Evolutionary conservation across 305 asterid genomes (phyloP).

Genomic region (Fraxinus xanthoxyloides): DNA sequence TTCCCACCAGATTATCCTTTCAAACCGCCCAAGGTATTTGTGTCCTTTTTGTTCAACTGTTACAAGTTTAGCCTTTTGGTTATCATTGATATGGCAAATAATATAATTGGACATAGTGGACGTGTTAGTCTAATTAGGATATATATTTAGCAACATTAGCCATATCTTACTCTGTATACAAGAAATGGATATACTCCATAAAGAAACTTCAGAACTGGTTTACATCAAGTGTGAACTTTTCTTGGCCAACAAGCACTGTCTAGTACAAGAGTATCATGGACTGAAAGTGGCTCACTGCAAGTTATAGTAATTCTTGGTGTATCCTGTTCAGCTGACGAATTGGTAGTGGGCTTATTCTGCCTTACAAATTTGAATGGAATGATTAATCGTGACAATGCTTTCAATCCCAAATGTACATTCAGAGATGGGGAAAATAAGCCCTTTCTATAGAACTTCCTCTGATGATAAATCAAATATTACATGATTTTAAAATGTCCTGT

Average conservation of each 20-base stretch:
- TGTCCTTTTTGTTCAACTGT: not conserved
- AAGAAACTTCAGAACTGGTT: not conserved
- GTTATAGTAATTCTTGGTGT: not conserved
- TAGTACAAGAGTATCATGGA: not conserved
- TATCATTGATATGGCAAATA: not conserved
- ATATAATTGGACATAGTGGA: not conserved
- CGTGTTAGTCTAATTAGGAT: not conserved
- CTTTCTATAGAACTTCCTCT: not conserved
- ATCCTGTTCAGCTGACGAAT: not conserved
- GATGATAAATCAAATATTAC: not conserved
- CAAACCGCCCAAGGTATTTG: conserved; percentile 76
- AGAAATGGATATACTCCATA: not conserved
- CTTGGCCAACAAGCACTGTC: not conserved
- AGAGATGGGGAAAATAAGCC: not conserved
- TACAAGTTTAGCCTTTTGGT: not conserved
- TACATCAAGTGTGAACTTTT: not conserved
- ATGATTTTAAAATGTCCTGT: not conserved
- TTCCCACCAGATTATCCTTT: conserved; percentile 84
- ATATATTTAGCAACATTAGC: not conserved
- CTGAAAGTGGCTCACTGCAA: not conserved
- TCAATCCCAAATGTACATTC: not conserved
- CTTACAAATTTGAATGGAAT: not conserved
- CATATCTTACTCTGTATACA: no score
- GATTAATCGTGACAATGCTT: not conserved
- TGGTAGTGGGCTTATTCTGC: not conserved